A percentile compares a stretch with the other conserved stretches of the same genome.
These are phyloP conservation scores for Dactylella cylindrospora DNA, from an alignment of 2,329 filamentous ascomycete genomes.

Conservation along the genomic window DNA sequence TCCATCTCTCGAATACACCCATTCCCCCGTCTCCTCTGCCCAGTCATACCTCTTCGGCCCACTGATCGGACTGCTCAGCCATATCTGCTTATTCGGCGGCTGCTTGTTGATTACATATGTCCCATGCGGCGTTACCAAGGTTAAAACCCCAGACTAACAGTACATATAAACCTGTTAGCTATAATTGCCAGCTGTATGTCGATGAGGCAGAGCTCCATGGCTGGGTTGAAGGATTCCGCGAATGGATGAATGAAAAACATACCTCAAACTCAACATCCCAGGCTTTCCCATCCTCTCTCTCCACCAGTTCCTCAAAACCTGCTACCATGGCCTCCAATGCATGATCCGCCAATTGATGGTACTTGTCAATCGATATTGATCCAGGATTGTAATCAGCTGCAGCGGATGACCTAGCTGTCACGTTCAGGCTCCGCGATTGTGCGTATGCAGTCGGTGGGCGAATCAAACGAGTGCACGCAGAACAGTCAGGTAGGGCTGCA, in stretches of 20 bases:
- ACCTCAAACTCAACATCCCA: conserved; percentile 89
- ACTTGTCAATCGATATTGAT: conserved; percentile 33
- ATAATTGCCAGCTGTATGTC: conserved; percentile 10
- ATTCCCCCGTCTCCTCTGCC: conserved; percentile 67
- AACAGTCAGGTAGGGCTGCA: no score
- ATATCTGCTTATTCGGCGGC: conserved; percentile 95
- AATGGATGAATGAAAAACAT: conserved; percentile 52
- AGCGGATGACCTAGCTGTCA: not conserved
- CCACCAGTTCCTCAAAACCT: conserved; percentile 71
- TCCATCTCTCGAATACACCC: conserved; percentile 88
- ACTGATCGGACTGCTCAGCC: conserved; percentile 86
- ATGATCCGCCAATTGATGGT: conserved; percentile 43
- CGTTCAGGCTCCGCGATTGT: conserved; percentile 3
- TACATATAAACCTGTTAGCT: no score
- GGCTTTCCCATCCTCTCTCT: conserved; percentile 63
- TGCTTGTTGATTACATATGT: conserved; percentile 98
- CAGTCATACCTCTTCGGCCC: conserved; percentile 95
- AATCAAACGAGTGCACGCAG: no score
- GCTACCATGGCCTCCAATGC: conserved; percentile 57
- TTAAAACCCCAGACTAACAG: conserved; percentile 77
- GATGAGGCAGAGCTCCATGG: not conserved
- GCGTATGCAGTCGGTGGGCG: no score
- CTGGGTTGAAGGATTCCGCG: not conserved
- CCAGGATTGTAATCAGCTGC: conserved; percentile 5
- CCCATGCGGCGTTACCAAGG: conserved; percentile 68